Conservation (phyloP, 305 asterid species). For the Fraxinus platypoda region DNA sequence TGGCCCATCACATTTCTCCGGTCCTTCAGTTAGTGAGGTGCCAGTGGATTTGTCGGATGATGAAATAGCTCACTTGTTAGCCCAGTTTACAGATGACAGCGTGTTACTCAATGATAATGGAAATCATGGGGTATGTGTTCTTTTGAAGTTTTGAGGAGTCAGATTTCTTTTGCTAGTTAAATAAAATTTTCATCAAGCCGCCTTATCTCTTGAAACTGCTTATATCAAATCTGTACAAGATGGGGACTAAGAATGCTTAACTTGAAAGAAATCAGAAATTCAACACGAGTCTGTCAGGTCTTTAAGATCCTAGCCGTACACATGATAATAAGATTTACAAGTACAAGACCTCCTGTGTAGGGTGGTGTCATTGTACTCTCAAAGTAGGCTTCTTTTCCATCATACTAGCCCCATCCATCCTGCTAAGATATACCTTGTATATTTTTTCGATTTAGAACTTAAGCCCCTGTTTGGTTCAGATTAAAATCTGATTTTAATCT, state of each 20-base stretch:
- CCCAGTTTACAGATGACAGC: conserved; percentile 36
- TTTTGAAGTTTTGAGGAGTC: not conserved
- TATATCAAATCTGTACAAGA: not conserved
- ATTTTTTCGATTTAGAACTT: not conserved
- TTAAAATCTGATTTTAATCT: no score
- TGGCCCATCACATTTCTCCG: conserved; percentile 25
- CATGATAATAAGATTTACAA: not conserved
- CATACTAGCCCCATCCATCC: not conserved
- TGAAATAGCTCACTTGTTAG: conserved; percentile 40
- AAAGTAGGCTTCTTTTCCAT: not conserved
- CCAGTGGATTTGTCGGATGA: conserved; percentile 27
- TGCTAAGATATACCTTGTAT: not conserved
- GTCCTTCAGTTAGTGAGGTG: conserved; percentile 25
- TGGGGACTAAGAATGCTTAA: not conserved
- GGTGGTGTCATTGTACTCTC: not conserved
- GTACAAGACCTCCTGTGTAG: not conserved
- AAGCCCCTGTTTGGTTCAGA: not conserved
- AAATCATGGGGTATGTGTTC: conserved; percentile 40
- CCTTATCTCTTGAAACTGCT: not conserved
- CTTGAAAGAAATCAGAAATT: not conserved
- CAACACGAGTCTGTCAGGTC: not conserved
- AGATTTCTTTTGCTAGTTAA: not conserved
- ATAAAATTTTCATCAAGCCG: not conserved
- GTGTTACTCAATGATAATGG: conserved; percentile 24
- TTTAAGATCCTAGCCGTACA: not conserved